Evolutionary conservation across 306 rosid species (phyloP), one percentile per base, ranked within the genome.

Genomic region (Abrus pulchellus): DNA sequence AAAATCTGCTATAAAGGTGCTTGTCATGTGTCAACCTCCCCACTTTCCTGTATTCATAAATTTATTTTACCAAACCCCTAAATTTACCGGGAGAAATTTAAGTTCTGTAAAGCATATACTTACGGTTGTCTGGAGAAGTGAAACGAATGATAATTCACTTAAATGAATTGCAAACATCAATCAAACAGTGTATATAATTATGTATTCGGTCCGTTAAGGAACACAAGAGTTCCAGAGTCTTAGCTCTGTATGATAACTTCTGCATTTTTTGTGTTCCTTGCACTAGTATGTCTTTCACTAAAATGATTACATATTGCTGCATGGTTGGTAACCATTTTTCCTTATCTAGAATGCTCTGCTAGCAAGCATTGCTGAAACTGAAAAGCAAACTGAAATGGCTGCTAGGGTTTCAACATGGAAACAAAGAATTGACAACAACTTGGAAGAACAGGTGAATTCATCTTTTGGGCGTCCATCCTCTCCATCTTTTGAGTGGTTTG

Each of bases 351-450:
- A 93, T 45, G 80, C 96, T 83, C 91, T 95, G 72, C 94, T 95
- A 45, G 98, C 98, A 74, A 93, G 88, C 90, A 92, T 95, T 68
- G 92, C 97, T 41, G 89, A 95, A 87, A 85, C 85, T 2, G 99
- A 95, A 93, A 90, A 89, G 82, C 99, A 92, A 77, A 90, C 94
- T 44, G 98, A 89, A 88, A 85, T 93, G 84, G 98, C 94, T 72
- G 70, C 92, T 68, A 91, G 94, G 83, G 97, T 95, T 75, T 90
- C 96, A 30, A 86, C 92, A 34, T 93, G 99, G 98, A 95, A 93
- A 85, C 98, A 93, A 67, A 93, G 87, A 79, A 88, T 95, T 80
- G 99, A 95, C 88, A 84, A 87, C 75, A 84, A 89, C 64, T 74
- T 95, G 83, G 97, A 95, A 87, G 98, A 95, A 74, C 98, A 93